Base-by-base conservation (phyloP, 257 asterid species). In the Thymus quinquecostatus region DNA sequence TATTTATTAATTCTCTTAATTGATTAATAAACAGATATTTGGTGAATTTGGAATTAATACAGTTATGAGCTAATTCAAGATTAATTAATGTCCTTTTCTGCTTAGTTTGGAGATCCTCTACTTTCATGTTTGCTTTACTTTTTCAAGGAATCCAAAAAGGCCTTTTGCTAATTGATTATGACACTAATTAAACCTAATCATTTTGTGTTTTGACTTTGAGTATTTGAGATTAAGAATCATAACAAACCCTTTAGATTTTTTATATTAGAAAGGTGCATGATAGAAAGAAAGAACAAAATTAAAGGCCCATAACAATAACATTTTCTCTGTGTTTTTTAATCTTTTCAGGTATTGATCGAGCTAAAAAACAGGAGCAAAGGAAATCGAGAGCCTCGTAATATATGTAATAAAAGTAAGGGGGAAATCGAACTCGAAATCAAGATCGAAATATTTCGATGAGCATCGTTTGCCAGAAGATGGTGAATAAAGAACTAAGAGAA, bases 331-430 rank as follows among this genome's bases (percentile, higher is more conserved):
- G 61, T 66, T 12, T 30, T 21, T 30, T 72, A 63, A 72, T 66
- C 55, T 2, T 73, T 68, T 41, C 76, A 68, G 72, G 66, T 50
- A 38, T 34, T 54, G 73, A 59, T 70, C n/a, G 49, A 60, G 64
- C 38, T 66, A 70, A 70, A 65, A 63, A 44, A 55, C 40, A 40
- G 40, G 34, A 32, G 61, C 44, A 11, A 58, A 11, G 38, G 8
- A 58, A 29, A 29, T n/a, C 38, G 8, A 56, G 62, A 13, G 66
- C 14, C 43, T 64, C 33, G 30, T 29, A 27, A 34, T 72, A 40
- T 72, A 62, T 59, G 29, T 10, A 54, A 40, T 2, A 40, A 60
- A 33, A 55, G 54, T 21, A 68, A 50, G 9, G 4, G 27, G 50
- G 11, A 54, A 62, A 10, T 73, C 45, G n/a, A 56, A 43, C 51